phyloP scores from a whole-genome alignment of 352 stramenopile species.

The Phytophthora foliorum region DNA sequence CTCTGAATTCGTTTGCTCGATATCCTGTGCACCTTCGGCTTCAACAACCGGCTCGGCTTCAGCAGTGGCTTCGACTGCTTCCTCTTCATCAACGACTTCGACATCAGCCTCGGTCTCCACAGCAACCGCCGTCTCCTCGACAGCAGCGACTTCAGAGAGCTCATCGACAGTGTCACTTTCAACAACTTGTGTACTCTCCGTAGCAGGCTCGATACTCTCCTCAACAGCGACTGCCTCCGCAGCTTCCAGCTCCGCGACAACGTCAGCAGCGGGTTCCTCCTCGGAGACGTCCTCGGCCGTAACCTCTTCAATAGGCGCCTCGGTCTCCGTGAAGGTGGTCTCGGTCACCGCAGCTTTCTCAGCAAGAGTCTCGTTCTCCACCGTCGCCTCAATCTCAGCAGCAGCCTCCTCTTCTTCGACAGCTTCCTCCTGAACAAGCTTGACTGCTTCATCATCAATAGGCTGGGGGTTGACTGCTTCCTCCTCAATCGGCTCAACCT shows the following conservation, averaged over 20 bases:
- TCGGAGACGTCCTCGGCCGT: not conserved
- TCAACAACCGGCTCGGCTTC: slow-evolving; percentile 6
- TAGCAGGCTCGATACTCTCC: not conserved
- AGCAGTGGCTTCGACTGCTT: slow-evolving; percentile 13
- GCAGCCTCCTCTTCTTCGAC: not conserved
- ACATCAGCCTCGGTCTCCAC: slow-evolving; percentile 7
- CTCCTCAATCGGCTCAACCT: not conserved
- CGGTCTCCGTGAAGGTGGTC: not conserved
- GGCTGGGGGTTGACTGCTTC: not conserved
- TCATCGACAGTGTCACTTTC: slow-evolving; percentile 16
- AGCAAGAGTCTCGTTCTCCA: not conserved
- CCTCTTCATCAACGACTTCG: slow-evolving; percentile 10
- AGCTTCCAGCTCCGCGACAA: not conserved
- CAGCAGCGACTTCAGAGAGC: not conserved
- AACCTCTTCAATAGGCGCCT: slow-evolving; percentile 3
- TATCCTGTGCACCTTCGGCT: too few relatives aligned
- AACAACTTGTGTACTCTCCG: too few relatives aligned
- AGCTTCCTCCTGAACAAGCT: not conserved
- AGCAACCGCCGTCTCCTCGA: slow-evolving; percentile 1
- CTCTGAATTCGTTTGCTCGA: not conserved
- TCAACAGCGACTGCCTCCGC: slow-evolving; percentile 13
- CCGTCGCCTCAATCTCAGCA: not conserved
- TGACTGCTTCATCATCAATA: not conserved
- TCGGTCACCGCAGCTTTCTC: not conserved
- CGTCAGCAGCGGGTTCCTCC: not conserved